Conservation (phyloP, 2,329 filamentous ascomycete genomes). For the Phoma sp. region DNA sequence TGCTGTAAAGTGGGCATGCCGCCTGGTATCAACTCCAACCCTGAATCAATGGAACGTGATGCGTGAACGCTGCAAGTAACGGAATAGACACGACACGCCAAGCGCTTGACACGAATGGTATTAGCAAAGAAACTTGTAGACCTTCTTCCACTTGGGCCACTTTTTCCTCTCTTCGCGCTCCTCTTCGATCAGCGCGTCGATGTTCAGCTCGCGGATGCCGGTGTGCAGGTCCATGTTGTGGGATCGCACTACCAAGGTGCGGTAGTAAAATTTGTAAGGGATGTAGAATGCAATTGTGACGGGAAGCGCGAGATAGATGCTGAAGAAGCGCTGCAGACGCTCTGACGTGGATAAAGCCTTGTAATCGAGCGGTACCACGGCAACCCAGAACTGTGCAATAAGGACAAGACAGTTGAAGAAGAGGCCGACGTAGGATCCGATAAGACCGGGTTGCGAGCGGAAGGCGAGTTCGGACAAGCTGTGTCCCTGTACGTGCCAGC, state of each 20-base stretch:
- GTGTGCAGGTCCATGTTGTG: conserved; percentile 87
- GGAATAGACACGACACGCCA: conserved; percentile 6
- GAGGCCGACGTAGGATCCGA: conserved; percentile 82
- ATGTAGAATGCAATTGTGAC: conserved; percentile 73
- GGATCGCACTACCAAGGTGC: conserved; percentile 69
- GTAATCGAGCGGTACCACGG: conserved; percentile 75
- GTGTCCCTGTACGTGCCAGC: conserved; percentile 66
- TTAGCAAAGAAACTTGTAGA: conserved; percentile 58
- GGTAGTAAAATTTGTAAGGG: conserved; percentile 76
- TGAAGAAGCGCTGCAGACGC: conserved; percentile 73
- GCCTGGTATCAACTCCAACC: conserved; percentile 39
- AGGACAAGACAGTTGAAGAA: conserved; percentile 77
- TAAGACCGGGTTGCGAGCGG: conserved; percentile 75
- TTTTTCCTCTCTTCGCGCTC: conserved; percentile 74
- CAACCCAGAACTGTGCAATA: conserved; percentile 86
- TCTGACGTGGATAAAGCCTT: conserved; percentile 51
- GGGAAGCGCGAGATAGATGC: conserved; percentile 72
- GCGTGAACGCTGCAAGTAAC: conserved; percentile 24
- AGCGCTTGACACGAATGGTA: neutral
- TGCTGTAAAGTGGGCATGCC: conserved; percentile 29
- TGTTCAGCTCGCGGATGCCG: conserved; percentile 82
- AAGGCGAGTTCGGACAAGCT: conserved; percentile 81
- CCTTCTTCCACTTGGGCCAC: conserved; percentile 58
- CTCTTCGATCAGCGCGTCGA: conserved; percentile 78
- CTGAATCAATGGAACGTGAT: conserved; percentile 7